These are phyloP conservation scores for Intubia oerlemansii DNA, from an alignment of 2,329 filamentous ascomycete species.

Conservation along the genomic window DNA sequence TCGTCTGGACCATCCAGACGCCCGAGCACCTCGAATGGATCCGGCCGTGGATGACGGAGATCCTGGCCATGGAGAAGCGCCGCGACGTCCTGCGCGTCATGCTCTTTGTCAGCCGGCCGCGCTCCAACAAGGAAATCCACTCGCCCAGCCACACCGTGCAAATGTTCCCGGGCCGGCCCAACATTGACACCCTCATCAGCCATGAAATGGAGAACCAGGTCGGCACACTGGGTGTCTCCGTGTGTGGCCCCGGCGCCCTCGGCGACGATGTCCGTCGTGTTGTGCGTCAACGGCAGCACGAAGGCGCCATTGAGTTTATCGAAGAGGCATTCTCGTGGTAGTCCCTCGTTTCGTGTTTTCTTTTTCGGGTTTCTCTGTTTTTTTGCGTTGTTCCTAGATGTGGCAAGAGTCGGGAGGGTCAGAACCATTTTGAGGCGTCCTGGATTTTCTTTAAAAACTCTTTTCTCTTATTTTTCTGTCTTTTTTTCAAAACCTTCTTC, in stretches of 20 bases:
- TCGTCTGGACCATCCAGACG: constrained; percentile 63
- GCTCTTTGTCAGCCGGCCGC: constrained; percentile 55
- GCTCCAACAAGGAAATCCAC: constrained; percentile 62
- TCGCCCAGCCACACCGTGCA: constrained; percentile 58
- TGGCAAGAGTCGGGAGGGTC: no score
- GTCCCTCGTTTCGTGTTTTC: background rate
- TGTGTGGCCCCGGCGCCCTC: constrained; percentile 53
- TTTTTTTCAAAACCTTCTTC: background rate
- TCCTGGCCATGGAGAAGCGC: constrained; percentile 52
- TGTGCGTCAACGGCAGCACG: constrained; percentile 40
- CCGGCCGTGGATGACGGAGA: constrained; percentile 64
- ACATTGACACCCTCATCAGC: constrained; percentile 49
- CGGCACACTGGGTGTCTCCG: constrained; percentile 51
- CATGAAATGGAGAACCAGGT: constrained; percentile 56
- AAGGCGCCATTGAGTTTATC: constrained; percentile 52
- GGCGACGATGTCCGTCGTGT: constrained; percentile 54
- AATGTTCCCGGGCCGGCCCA: constrained; percentile 65
- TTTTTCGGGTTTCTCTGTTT: background rate
- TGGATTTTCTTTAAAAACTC: background rate
- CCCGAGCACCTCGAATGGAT: constrained; percentile 72
- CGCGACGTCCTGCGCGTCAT: constrained; percentile 56
- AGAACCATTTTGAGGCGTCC: no score
- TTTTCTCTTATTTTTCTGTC: background rate
- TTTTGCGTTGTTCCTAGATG: no score
- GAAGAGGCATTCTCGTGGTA: constrained; percentile 56